These are phyloP conservation scores for Yueomyces sinensis DNA, from an alignment of 805 yeast genomes.

Conservation along the genomic window DNA sequence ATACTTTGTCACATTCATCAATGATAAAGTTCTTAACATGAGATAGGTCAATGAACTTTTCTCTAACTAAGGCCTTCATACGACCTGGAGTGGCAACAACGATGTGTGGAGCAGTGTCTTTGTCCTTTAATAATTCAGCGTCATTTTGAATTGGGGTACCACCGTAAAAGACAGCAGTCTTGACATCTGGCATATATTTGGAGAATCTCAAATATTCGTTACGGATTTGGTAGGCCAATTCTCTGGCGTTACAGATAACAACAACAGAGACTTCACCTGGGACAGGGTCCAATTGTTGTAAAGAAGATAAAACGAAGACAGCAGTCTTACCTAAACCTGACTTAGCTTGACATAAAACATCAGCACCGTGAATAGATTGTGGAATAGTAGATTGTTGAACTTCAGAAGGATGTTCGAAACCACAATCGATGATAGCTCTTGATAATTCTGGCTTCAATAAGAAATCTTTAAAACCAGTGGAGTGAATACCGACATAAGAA, in stretches of 20 bases:
- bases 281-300: slow-evolving; percentile 94
- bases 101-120: slow-evolving; percentile 91
- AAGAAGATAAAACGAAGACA: slow-evolving; percentile 87
- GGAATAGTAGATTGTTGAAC: slow-evolving; percentile 98
- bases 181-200: slow-evolving; percentile 95
- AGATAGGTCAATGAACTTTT: slow-evolving; percentile 73
- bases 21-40: slow-evolving; percentile 89
- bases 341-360: slow-evolving; percentile 96
- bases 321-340: slow-evolving; percentile 99
- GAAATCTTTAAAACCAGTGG: slow-evolving; percentile 97
- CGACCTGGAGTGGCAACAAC: slow-evolving; percentile 99
- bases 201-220: slow-evolving; percentile 96
- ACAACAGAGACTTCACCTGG: slow-evolving; percentile 92
- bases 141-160: slow-evolving; percentile 83
- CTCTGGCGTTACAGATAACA: slow-evolving; percentile 97
- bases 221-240: slow-evolving; percentile 94
- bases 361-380: slow-evolving; percentile 94
- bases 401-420: slow-evolving; percentile 99
- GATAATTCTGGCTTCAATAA: slow-evolving; percentile 89
- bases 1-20: slow-evolving; percentile 97
- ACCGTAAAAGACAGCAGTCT: slow-evolving; percentile 93
- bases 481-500: slow-evolving; percentile 94
- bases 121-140: slow-evolving; percentile 75
- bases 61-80: slow-evolving; percentile 85
- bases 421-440: slow-evolving; percentile 97